These are phyloP conservation scores for Penicillium sp. DNA, from an alignment of 2,329 filamentous ascomycete genomes.

Conservation along the genomic window DNA sequence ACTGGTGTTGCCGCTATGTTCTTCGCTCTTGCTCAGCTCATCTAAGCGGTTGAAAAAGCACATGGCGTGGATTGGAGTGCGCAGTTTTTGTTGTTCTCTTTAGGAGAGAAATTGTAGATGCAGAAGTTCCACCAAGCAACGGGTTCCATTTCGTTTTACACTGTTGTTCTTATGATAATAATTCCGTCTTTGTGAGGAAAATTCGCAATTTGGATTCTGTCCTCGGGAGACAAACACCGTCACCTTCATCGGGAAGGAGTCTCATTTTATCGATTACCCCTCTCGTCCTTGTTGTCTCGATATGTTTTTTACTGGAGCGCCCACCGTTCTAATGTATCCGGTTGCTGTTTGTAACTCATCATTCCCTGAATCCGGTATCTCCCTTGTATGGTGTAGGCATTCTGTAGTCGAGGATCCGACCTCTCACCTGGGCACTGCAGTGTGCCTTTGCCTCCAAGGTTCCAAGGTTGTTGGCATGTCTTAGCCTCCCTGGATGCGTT, in stretches of 20 bases:
- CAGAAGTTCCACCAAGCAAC: slow-evolving; percentile 37
- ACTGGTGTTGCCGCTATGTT: slow-evolving; percentile 44
- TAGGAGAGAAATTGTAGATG: slow-evolving; percentile 30
- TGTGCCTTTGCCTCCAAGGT: neutral
- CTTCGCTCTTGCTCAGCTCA: slow-evolving; percentile 44
- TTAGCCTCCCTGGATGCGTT: neutral
- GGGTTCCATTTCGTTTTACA: slow-evolving; percentile 29
- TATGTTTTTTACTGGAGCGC: slow-evolving; percentile 18
- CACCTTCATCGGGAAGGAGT: slow-evolving; percentile 21
- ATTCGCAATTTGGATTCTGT: slow-evolving; percentile 25
- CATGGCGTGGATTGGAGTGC: slow-evolving; percentile 27
- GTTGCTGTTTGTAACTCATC: slow-evolving; percentile 16
- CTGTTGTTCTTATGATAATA: slow-evolving; percentile 42
- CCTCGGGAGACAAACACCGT: slow-evolving; percentile 16
- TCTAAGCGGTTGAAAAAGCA: slow-evolving; percentile 40
- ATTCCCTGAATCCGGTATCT: neutral
- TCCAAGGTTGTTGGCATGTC: neutral
- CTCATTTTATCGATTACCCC: slow-evolving; percentile 18
- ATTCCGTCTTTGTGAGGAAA: slow-evolving; percentile 35
- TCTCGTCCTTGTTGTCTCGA: slow-evolving; percentile 13
- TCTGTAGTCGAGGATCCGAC: neutral
- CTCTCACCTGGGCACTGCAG: neutral
- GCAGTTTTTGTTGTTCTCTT: slow-evolving; percentile 23
- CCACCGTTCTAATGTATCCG: slow-evolving; percentile 21
- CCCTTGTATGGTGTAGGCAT: neutral